Base-by-base conservation (phyloP, 139 green algal genomes). In the Picochlorum costavermella region DNA sequence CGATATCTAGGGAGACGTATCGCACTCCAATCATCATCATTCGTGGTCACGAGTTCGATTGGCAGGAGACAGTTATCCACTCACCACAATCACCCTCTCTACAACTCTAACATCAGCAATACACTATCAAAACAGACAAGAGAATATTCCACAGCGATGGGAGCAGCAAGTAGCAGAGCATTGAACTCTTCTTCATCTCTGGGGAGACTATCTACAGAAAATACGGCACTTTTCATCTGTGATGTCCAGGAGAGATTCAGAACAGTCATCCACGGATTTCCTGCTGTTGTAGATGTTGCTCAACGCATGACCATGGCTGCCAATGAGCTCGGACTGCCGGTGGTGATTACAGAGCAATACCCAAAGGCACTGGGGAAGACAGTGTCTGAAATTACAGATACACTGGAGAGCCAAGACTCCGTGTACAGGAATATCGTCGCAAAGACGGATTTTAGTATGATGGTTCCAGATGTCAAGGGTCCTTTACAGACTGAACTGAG, bases 321-420 rank as follows among this genome's bases (percentile, higher is more conserved):
- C 6, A 50, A 76, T 0, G 78, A 67, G 4, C 45, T 96, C 12
- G 50, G 75, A 33, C 56, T 94, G 4, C 89, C 88, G 0, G 68
- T 92, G 0, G 46, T 95, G 5, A 80, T 86, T 3, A 93, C 88
- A 2, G 89, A 96, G 70, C 89, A 94, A 60, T 92, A 93, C 61
- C 88, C 90, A 14, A 91, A 89, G 58, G 81, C 76, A 2, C 73
- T 94, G 48, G 88, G 86, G 5, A 33, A n/a, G 23, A 95, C 88
- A 3, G 83, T 89, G 10, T 17, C 63, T 20, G 85, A 89, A 64
- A 43, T 92, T 16, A 61, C 72, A 25, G 63, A 76, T 8, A 60
- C 82, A 43, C 64, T 94, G 44, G 74, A 70, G 0, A 12, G 65
- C 3, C 68, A 28, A 8, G 66, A 58, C 4, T 36, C 60, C 73